Conservation (phyloP, 495 filamentous ascomycete species). For the Penicillium mononematosum region DNA sequence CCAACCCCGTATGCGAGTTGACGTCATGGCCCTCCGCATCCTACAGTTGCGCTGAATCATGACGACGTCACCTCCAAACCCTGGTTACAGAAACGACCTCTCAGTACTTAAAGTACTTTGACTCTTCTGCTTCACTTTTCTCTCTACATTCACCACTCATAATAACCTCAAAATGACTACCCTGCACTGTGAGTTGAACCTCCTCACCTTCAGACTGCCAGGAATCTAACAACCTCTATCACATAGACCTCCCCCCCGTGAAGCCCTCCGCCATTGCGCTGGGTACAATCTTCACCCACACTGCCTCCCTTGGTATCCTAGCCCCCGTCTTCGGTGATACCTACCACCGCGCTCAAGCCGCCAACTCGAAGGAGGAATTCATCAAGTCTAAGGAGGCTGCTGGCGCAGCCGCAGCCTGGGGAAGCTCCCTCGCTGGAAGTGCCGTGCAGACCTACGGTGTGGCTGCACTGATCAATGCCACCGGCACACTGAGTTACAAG, state of each 20-base stretch:
- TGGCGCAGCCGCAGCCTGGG: slow-evolving; percentile 83
- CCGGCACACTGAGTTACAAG: slow-evolving; percentile 91
- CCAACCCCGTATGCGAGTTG: slow-evolving; percentile 11
- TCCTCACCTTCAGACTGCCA: background rate
- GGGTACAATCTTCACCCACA: slow-evolving; percentile 93
- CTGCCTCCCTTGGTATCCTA: slow-evolving; percentile 74
- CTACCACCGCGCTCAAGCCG: slow-evolving; percentile 86
- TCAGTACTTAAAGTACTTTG: slow-evolving; percentile 1
- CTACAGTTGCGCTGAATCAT: slow-evolving; percentile 34
- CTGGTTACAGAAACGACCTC: slow-evolving; percentile 19
- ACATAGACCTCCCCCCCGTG: slow-evolving; percentile 83
- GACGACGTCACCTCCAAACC: slow-evolving; percentile 40
- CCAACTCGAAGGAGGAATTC: slow-evolving; percentile 97
- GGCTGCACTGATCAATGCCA: slow-evolving; percentile 92
- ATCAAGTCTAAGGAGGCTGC: slow-evolving; percentile 88
- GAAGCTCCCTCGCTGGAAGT: slow-evolving; percentile 83
- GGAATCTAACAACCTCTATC: slow-evolving; percentile 5
- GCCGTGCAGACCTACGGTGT: slow-evolving; percentile 92
- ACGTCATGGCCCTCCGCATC: slow-evolving; percentile 28
- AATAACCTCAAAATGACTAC: slow-evolving; percentile 52
- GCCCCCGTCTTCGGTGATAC: slow-evolving; percentile 90
- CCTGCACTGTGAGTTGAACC: slow-evolving; percentile 57
- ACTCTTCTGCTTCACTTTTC: background rate
- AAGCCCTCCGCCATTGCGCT: slow-evolving; percentile 97
- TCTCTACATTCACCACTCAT: slow-evolving; percentile 3